These are phyloP conservation scores for Globisporangium viniferum DNA, from an alignment of 352 stramenopile species.

Conservation along the genomic window DNA sequence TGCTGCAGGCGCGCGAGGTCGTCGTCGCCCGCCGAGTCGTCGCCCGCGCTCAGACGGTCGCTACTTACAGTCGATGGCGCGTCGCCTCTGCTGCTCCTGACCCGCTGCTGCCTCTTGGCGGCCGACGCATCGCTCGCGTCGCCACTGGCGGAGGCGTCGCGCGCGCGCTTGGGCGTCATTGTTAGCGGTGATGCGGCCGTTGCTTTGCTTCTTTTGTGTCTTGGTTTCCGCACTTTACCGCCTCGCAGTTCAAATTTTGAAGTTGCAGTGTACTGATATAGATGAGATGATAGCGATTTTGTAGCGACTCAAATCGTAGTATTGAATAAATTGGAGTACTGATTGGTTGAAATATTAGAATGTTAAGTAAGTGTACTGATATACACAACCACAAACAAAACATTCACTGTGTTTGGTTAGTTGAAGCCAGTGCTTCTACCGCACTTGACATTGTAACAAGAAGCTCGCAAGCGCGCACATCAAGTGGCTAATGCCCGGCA, in stretches of 20 bases:
- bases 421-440: neutral
- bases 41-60: neutral
- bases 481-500: no score
- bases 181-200: neutral
- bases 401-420: neutral
- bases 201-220: neutral
- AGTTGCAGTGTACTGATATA: neutral
- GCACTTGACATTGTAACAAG: no score
- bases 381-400: neutral
- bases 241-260: constrained; percentile 5
- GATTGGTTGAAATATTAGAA: neutral
- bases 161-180: constrained; percentile 9
- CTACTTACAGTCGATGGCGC: neutral
- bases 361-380: neutral
- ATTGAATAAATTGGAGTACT: neutral
- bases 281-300: neutral
- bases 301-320: neutral
- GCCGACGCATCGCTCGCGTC: neutral
- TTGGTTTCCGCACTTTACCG: neutral
- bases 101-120: neutral
- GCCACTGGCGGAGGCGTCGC: neutral
- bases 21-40: neutral
- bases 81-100: neutral
- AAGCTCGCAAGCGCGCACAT: neutral
- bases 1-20: constrained; percentile 13